Evolutionary conservation across 129 eudicot species (phyloP).

Genomic region (Helianthus annuus): HanXRQr2.0-SUNRISE NC_035439.2:136560281-136560780

Average conservation of each 20-base stretch:
- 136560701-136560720: conserved; percentile 39
- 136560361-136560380: too few relatives aligned
- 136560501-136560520: conserved; percentile 1
- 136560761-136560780: too few relatives aligned
- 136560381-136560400: too few relatives aligned
- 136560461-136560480: neutral
- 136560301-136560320: too few relatives aligned
- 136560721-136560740: neutral
- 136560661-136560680: conserved; percentile 83
- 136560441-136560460: too few relatives aligned
- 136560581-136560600: conserved; percentile 28
- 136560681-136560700: conserved; percentile 87
- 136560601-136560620: conserved; percentile 94
- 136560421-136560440: too few relatives aligned
- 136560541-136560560: conserved; percentile 18
- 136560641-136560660: conserved; percentile 93
- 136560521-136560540: conserved; percentile 25
- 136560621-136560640: conserved; percentile 79
- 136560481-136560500: neutral
- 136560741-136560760: too few relatives aligned
- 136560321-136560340: too few relatives aligned
- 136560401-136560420: too few relatives aligned
- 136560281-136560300: too few relatives aligned
- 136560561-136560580: conserved; percentile 27
- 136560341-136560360: too few relatives aligned